These are phyloP conservation scores for Leptodermis oblonga DNA, from an alignment of 257 asterid genomes.

Conservation along the genomic window DNA sequence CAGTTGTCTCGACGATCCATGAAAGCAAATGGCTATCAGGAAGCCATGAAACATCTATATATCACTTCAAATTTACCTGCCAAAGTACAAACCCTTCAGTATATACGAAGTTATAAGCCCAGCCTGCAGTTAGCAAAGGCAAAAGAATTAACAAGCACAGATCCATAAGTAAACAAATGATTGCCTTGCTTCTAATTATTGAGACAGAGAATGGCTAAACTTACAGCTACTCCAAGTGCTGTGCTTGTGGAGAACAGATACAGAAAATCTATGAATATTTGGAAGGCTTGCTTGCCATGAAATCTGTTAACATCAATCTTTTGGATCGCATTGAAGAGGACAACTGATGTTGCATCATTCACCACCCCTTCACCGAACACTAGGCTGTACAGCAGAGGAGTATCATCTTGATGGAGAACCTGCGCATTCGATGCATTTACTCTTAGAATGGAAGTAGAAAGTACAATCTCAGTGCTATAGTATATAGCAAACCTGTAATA, in stretches of 20 bases:
- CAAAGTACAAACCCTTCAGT: constrained; percentile 78
- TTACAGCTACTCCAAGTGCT: constrained; percentile 75
- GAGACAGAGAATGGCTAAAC: constrained; percentile 20
- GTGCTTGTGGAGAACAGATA: constrained; percentile 93
- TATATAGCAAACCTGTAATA: constrained; percentile 65
- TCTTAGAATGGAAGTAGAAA: not conserved
- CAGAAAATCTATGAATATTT: constrained; percentile 53
- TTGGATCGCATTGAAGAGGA: constrained; percentile 85
- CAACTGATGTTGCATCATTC: constrained; percentile 96
- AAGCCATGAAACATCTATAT: not conserved
- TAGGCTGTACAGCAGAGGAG: constrained; percentile 87
- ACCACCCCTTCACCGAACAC: constrained; percentile 99
- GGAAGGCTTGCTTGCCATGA: constrained; percentile 62
- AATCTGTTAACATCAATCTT: constrained; percentile 61
- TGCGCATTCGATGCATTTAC: constrained; percentile 20
- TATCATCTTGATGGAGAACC: constrained; percentile 94
- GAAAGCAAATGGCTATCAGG: not conserved
- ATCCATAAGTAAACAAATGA: not conserved
- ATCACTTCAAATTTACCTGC: constrained; percentile 42
- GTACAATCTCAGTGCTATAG: not conserved
- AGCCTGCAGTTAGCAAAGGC: constrained; percentile 42
- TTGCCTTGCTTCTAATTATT: not conserved
- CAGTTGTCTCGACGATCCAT: not conserved
- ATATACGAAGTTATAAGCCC: constrained; percentile 75
- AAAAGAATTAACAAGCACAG: not conserved